A percentile compares a stretch with the other conserved stretches of the same genome.
These are phyloP conservation scores for Evernia prunastri DNA, from an alignment of 495 filamentous ascomycete genomes.

Conservation along the genomic window DNA sequence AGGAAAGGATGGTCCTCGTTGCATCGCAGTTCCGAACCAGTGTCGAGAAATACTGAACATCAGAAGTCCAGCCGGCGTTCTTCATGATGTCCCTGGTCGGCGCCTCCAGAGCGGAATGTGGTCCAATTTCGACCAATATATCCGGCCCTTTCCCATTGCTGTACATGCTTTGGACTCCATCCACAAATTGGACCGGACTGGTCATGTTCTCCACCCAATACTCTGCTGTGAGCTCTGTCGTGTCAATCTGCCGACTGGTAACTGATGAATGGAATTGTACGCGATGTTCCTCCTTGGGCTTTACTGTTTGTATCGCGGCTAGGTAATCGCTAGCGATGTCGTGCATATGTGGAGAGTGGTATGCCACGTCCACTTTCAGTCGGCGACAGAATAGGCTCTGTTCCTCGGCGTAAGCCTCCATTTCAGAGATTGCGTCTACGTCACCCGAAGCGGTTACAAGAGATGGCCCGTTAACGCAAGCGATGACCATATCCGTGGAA, in stretches of 20 bases:
- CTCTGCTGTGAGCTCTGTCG: constrained; percentile 21
- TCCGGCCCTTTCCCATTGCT: no score
- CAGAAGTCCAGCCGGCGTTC: no score
- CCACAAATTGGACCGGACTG: constrained; percentile 37
- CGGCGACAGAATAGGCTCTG: constrained; percentile 33
- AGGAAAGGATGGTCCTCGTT: no score
- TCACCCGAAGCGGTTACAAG: constrained; percentile 36
- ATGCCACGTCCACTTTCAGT: constrained; percentile 39
- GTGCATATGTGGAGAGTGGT: constrained; percentile 43
- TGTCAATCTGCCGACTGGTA: constrained; percentile 25
- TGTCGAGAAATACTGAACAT: no score
- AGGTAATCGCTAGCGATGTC: constrained; percentile 33
- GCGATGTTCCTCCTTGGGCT: no score
- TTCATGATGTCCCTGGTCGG: constrained; percentile 37
- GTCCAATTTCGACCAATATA: constrained; percentile 47
- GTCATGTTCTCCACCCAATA: constrained; percentile 44
- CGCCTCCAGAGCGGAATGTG: constrained; percentile 41
- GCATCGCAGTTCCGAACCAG: no score
- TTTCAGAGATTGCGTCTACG: constrained; percentile 24
- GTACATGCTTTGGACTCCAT: no score
- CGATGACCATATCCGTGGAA: constrained; percentile 19
- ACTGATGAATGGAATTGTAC: constrained; percentile 23
- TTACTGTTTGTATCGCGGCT: no score
- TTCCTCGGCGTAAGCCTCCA: constrained; percentile 31
- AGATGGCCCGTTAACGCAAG: constrained; percentile 34